Conservation (phyloP, 768 basidiomycete genomes). For the Mycena sanguinolenta region DNA sequence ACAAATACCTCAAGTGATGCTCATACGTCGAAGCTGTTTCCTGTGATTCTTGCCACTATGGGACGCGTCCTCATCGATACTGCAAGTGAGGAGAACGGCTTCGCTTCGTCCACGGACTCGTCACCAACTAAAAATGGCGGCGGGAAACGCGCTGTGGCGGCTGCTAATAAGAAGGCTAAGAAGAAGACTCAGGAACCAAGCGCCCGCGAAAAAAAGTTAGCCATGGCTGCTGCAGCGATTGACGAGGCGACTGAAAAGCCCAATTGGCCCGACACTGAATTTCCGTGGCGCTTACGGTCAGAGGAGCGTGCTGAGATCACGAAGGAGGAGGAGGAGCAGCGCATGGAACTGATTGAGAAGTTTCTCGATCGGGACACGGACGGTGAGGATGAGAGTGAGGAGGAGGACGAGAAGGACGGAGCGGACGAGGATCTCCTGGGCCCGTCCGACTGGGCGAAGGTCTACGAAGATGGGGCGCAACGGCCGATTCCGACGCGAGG, state of each 20-base stretch:
- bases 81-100: conserved; percentile 54
- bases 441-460: conserved; percentile 45
- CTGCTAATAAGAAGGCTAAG: conserved; percentile 44
- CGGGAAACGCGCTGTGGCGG: conserved; percentile 47
- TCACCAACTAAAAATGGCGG: conserved; percentile 56
- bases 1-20: conserved; percentile 47
- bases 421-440: conserved; percentile 50
- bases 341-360: conserved; percentile 73
- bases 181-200: conserved; percentile 61
- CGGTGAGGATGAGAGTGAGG: conserved; percentile 61
- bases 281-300: conserved; percentile 81
- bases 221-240: conserved; percentile 35
- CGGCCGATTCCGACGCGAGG: conserved; percentile 48
- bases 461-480: conserved; percentile 45
- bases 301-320: conserved; percentile 66
- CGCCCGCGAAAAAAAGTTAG: conserved; percentile 50
- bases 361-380: conserved; percentile 84
- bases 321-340: conserved; percentile 70
- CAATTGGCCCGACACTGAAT: conserved; percentile 84
- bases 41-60: conserved; percentile 75
- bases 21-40: conserved; percentile 60
- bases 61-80: conserved; percentile 80
- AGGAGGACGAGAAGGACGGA: conserved; percentile 31
- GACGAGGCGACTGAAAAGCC: conserved; percentile 62
- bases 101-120: conserved; percentile 43